phyloP scores from a whole-genome alignment of 352 stramenopile species.

The Pythium chondricola region DNA sequence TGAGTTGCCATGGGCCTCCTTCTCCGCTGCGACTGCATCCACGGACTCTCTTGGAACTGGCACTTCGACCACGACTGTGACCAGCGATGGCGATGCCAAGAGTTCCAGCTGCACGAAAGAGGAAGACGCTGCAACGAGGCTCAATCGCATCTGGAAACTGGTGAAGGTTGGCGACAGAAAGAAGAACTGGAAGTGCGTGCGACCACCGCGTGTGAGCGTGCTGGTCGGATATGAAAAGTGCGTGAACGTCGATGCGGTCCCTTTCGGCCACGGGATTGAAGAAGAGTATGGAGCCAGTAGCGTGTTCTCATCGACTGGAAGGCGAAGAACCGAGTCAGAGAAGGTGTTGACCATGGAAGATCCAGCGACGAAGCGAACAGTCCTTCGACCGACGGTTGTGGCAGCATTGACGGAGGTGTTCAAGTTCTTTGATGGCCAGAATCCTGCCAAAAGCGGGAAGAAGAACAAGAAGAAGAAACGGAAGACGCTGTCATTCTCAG shows the following conservation, averaged over 20 bases:
- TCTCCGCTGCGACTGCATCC: conserved; percentile 1
- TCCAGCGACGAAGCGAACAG: neutral
- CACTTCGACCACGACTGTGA: too few species aligned
- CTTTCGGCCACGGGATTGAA: conserved; percentile 3
- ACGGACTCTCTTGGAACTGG: conserved; percentile 1
- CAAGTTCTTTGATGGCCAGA: conserved; percentile 9
- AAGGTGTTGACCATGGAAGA: conserved; percentile 5
- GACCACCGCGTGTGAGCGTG: conserved; percentile 14
- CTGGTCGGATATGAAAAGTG: conserved; percentile 7
- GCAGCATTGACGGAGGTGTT: conserved; percentile 7
- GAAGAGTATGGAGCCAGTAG: conserved; percentile 7
- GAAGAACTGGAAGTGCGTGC: conserved; percentile 4
- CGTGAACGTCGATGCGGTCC: conserved; percentile 1
- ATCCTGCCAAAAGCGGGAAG: too few species aligned
- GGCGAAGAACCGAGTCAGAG: neutral
- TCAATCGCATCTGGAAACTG: conserved; percentile 5
- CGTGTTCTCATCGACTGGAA: neutral
- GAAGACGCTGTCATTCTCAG: too few species aligned
- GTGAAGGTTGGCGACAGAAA: conserved; percentile 1
- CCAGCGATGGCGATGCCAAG: conserved; percentile 2
- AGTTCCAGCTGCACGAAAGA: conserved; percentile 1
- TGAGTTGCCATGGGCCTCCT: neutral
- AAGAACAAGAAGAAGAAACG: conserved; percentile 55
- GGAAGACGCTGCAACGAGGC: neutral
- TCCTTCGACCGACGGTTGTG: conserved; percentile 4